These are phyloP conservation scores for Aspergillus haitiensis DNA, from an alignment of 495 filamentous ascomycete genomes.

Conservation along the genomic window DNA sequence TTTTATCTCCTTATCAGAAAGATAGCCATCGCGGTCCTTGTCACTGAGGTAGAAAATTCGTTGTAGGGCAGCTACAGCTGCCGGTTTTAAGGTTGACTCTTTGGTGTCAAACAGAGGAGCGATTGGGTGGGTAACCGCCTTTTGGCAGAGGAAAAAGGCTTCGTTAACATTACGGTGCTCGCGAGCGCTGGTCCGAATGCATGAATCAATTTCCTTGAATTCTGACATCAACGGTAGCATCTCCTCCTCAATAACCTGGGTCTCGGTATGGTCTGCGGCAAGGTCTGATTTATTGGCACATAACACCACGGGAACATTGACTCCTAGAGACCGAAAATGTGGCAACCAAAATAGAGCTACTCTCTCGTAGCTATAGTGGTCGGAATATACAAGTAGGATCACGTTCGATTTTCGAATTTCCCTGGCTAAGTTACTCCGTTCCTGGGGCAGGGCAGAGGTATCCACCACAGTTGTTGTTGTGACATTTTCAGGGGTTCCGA, in stretches of 20 bases:
- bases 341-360: constrained; percentile 98
- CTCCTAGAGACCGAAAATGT: constrained; percentile 92
- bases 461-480: constrained; percentile 95
- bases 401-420: constrained; percentile 97
- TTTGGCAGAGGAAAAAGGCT: constrained; percentile 95
- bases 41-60: constrained; percentile 95
- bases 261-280: constrained; percentile 63
- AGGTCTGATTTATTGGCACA: constrained; percentile 97
- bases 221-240: constrained; percentile 98
- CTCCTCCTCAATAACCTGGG: constrained; percentile 88
- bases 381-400: constrained; percentile 94
- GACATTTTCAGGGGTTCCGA: constrained; percentile 90
- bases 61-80: constrained; percentile 78
- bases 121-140: constrained; percentile 97
- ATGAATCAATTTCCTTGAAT: constrained; percentile 98
- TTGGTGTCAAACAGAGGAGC: constrained; percentile 96
- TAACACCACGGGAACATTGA: constrained; percentile 96
- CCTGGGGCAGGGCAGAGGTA: constrained; percentile 92
- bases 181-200: constrained; percentile 90
- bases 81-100: constrained; percentile 83
- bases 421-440: constrained; percentile 80
- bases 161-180: constrained; percentile 96
- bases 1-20: constrained; percentile 86
- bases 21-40: constrained; percentile 91
- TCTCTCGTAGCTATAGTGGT: constrained; percentile 97